Evolutionary conservation across 148 eudicot genomes (phyloP), one percentile per base, ranked within the genome.

Genomic region (Euryodendron excelsum): DNA sequence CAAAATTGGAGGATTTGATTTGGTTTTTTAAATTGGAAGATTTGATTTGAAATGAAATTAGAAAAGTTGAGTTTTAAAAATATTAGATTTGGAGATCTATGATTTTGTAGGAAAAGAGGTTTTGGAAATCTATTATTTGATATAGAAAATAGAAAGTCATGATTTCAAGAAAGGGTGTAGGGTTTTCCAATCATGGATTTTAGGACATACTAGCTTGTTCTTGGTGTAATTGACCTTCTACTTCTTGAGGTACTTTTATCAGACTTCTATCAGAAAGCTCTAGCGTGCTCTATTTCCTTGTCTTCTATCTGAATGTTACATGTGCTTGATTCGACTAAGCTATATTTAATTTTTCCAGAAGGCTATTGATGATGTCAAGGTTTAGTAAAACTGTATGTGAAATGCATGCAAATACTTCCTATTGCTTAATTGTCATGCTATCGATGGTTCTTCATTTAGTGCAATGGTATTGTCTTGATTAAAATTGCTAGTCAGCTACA

Each of bases 191-290:
- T n/a, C n/a, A n/a, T n/a, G n/a, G n/a, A n/a, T n/a, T n/a, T n/a
- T n/a, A n/a, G n/a, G n/a, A n/a, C n/a, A n/a, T n/a, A n/a, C n/a
- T n/a, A n/a, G 36, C 90, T 96, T 84, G 90, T 92, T 75, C 91
- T 96, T 78, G 99, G 99, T 76, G 91, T 96, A 36, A 62, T 96
- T 77, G 99, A 98, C 58, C 99, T 96, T 79, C 79, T 92, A 77
- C 97, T 96, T 73, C 99, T 96, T 74, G 99, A 96, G 99, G 99
- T 96, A 84, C 31, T 61, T 48, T 25, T n/a, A n/a, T n/a, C n/a
- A n/a, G n/a, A n/a, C n/a, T n/a, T n/a, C n/a, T 50, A 1, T 81
- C 53, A 34, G 23, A 27, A 70, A 56, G 60, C 41, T 25, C n/a
- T n/a, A n/a, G n/a, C 17, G 14, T 36, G 27, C 34, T 58, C 21